Percentiles rank a stretch among this genome's conserved stretches.
phyloP scores from a whole-genome alignment of 2,329 filamentous ascomycete species.

The Aspergillus niger region DNA sequence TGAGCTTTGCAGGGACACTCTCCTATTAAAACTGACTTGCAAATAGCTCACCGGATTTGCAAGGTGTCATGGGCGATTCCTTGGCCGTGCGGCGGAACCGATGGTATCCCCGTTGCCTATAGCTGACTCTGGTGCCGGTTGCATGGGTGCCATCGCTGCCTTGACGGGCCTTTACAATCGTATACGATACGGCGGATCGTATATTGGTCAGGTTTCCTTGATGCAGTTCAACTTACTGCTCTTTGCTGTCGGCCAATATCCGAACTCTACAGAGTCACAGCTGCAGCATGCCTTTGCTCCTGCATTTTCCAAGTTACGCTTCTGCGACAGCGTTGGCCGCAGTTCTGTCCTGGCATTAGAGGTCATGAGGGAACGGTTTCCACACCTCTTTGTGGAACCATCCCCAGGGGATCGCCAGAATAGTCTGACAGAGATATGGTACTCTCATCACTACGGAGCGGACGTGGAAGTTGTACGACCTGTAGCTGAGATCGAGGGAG shows the following conservation, averaged over 20 bases:
- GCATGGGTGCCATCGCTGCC: slow-evolving; percentile 7
- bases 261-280: not conserved
- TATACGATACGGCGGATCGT: not conserved
- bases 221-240: not conserved
- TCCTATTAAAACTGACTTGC: not conserved
- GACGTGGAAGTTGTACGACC: slow-evolving; percentile 17
- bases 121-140: slow-evolving; percentile 9
- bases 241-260: not conserved
- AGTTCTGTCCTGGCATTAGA: not conserved
- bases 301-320: not conserved
- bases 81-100: not conserved
- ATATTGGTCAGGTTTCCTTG: not conserved
- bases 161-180: slow-evolving; percentile 1
- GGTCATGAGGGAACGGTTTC: not conserved
- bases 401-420: not conserved
- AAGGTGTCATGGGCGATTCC: not conserved
- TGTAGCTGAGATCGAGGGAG: slow-evolving; percentile 14
- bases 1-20: not conserved
- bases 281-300: not conserved
- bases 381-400: not conserved
- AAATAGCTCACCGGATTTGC: not conserved
- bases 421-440: not conserved
- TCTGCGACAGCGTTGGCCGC: not conserved
- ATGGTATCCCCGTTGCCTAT: slow-evolving; percentile 6
- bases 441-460: slow-evolving; percentile 1